These are phyloP conservation scores for Globisporangium orthogonon DNA, from an alignment of 352 stramenopile species.

Conservation along the genomic window DNA sequence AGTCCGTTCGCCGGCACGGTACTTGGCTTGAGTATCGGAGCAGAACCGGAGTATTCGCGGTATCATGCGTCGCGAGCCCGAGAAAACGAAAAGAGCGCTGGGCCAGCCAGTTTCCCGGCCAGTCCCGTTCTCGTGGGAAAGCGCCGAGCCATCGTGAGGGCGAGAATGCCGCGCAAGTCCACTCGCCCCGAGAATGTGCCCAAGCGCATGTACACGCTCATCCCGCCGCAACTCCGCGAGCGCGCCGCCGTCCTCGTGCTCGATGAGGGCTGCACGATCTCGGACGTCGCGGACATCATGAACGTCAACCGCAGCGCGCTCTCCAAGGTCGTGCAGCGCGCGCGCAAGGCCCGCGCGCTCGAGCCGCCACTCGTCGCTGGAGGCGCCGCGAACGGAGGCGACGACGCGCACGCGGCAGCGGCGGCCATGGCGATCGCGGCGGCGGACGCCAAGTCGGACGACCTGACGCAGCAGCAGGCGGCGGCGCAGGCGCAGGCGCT, in stretches of 20 bases:
- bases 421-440: neutral
- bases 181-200: slow-evolving; percentile 1
- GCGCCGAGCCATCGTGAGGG: neutral
- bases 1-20: too few relatives aligned
- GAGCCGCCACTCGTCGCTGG: slow-evolving; percentile 1
- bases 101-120: neutral
- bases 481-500: neutral
- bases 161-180: slow-evolving; percentile 8
- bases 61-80: too few relatives aligned
- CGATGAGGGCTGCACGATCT: slow-evolving; percentile 8
- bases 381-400: neutral
- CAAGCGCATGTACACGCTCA: slow-evolving; percentile 8
- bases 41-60: too few relatives aligned
- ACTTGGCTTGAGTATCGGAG: too few relatives aligned
- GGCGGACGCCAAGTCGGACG: neutral
- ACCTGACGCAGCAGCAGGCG: neutral
- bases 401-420: neutral
- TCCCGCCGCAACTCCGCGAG: slow-evolving; percentile 6
- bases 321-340: slow-evolving; percentile 6
- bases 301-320: slow-evolving; percentile 9
- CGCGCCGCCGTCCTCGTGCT: slow-evolving; percentile 6
- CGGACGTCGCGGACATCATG: slow-evolving; percentile 7
- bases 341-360: slow-evolving; percentile 4
- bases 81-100: too few relatives aligned
- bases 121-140: slow-evolving; percentile 1